Evolutionary conservation across 192 early-diverging fungal species (phyloP), one percentile per base, ranked within the genome.

Genomic region (Umbelopsis isabellina): DNA sequence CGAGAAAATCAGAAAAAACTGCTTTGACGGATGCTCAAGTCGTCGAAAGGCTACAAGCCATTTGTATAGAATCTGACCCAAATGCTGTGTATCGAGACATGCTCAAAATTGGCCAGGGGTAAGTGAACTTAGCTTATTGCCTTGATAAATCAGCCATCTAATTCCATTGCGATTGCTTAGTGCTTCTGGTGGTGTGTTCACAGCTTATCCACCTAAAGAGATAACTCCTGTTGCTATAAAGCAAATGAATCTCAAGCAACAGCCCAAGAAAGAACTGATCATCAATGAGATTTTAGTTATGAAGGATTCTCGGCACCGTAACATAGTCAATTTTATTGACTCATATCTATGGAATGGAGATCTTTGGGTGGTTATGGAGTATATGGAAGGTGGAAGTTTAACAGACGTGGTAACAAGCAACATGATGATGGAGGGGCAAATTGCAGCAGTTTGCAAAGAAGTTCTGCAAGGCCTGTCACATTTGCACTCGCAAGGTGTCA

Each of bases 331-430:
- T 79, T 97, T 89, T 77, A 83, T 93, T 67, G 94, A 95, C 81
- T 84, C 89, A 23, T 97, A 90, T 78, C 76, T 97, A 48, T 85
- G 91, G 68, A 86, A 87, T 72, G 84, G 82, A 13, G 94, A 95
- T 50, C 83, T 97, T 67, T 97, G 95, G 95, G 91, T 97, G 12
- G 87, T 97, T 45, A 93, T 97, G 92, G 95, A 97, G 81, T 92
- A 91, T 76, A 97, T 97, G 95, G 95, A 97, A 77, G 95, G 93
- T 33, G 95, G 95, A 16, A 83, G 91, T 37, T 79, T 97, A 73
- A 97, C 93, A 12, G 94, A 97, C 58, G 88, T 95, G 48, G 95
- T 97, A 68, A 91, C 89, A 74, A 93, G 93, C 81, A 92, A 86
- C 75, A 84, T 84, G 77, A 84, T 96, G 89, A 90, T 85, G 48